Percentiles rank a stretch among this genome's conserved stretches.
Conservation (phyloP, 306 rosid genomes). For the Cercis canadensis region DNA sequence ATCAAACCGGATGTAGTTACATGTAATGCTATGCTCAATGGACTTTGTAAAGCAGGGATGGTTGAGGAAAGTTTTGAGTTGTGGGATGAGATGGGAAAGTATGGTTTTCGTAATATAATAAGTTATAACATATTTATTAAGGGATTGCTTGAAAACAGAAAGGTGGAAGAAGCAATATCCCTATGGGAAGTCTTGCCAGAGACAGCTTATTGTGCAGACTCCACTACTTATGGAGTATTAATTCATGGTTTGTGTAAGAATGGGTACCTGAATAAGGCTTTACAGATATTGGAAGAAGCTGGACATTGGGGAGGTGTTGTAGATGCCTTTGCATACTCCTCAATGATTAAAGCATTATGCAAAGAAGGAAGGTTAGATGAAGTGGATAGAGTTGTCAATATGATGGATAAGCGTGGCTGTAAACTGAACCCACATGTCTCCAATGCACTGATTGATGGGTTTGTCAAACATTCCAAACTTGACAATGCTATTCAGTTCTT, state of each 20-base stretch:
- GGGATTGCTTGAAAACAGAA: constrained; percentile 67
- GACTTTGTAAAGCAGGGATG: constrained; percentile 61
- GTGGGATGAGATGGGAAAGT: constrained; percentile 70
- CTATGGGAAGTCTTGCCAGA: constrained; percentile 61
- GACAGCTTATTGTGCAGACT: constrained; percentile 51
- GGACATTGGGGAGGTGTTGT: constrained; percentile 51
- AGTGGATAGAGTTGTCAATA: constrained; percentile 52
- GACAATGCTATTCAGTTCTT: constrained; percentile 63
- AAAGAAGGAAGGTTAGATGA: constrained; percentile 75
- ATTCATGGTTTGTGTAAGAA: constrained; percentile 83
- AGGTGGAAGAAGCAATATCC: constrained; percentile 54
- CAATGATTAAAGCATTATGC: constrained; percentile 68
- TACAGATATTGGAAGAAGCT: constrained; percentile 62
- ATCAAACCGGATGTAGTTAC: constrained; percentile 62
- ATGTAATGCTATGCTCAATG: constrained; percentile 74
- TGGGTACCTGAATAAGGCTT: constrained; percentile 72
- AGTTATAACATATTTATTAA: constrained; percentile 76
- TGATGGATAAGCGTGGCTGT: constrained; percentile 60
- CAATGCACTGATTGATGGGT: constrained; percentile 77
- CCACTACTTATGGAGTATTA: constrained; percentile 68
- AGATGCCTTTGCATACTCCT: constrained; percentile 73
- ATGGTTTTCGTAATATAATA: constrained; percentile 53
- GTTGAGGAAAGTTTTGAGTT: constrained; percentile 54
- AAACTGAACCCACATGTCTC: constrained; percentile 63
- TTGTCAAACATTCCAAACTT: constrained; percentile 64